These are phyloP conservation scores for Helichrysum umbraculigerum DNA, from an alignment of 129 eudicot species.

Conservation along the genomic window DNA sequence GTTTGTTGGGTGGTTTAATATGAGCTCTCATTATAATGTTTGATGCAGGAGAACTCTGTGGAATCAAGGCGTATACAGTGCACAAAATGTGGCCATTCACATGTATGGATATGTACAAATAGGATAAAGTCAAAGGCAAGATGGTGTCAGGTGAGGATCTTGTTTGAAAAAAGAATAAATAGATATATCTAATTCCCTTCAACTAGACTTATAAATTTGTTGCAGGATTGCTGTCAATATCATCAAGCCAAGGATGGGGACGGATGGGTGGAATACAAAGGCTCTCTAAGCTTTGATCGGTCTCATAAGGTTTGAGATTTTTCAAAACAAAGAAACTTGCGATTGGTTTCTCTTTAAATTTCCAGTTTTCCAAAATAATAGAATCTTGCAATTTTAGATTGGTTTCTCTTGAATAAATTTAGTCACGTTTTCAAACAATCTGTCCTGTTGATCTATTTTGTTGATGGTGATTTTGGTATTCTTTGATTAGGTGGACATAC, in stretches of 20 bases:
- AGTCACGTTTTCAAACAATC: background rate
- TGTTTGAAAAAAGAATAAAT: background rate
- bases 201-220: constrained; percentile 16
- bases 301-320: constrained; percentile 72
- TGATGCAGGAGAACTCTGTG: constrained; percentile 63
- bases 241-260: constrained; percentile 99
- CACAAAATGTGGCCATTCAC: constrained; percentile 96
- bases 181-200: background rate
- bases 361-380: constrained; percentile 3
- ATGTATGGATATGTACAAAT: constrained; percentile 94
- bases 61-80: constrained; percentile 98
- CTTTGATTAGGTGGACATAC: constrained; percentile 72
- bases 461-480: constrained; percentile 10
- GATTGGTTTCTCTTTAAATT: constrained; percentile 57
- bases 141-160: constrained; percentile 89
- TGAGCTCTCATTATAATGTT: constrained; percentile 17
- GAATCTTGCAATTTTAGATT: background rate
- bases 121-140: constrained; percentile 89
- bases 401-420: background rate
- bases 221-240: constrained; percentile 94
- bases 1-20: constrained; percentile 10
- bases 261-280: constrained; percentile 98
- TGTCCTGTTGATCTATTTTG: background rate
- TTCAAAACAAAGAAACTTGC: background rate
- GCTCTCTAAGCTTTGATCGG: constrained; percentile 73